Evolutionary conservation across 1,284 basidiomycete genomes (phyloP).

Genomic region (Microbotryum lychnidis-dioicae): DNA sequence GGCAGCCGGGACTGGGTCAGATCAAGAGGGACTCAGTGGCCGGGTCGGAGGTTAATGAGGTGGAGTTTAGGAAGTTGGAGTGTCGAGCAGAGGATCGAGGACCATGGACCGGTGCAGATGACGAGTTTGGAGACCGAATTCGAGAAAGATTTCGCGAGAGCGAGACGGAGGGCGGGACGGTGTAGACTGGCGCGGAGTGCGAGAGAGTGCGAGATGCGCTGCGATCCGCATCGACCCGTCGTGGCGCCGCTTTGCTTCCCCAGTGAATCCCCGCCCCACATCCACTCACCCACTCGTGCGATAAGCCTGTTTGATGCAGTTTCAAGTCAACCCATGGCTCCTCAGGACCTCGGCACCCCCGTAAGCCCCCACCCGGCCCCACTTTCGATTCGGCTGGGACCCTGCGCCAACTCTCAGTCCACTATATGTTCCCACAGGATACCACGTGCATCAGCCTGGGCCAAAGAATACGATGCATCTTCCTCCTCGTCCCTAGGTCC

Average conservation of each 20-base stretch:
- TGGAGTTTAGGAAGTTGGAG: constrained; percentile 15
- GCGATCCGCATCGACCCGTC: no score
- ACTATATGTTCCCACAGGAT: constrained; percentile 47
- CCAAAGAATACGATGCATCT: constrained; percentile 42
- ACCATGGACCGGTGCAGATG: constrained; percentile 27
- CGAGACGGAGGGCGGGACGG: no score
- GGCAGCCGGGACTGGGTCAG: constrained; percentile 7
- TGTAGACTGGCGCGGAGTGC: no score
- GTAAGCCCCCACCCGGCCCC: neutral
- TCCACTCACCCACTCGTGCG: no score
- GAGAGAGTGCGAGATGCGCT: no score
- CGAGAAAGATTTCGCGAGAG: neutral
- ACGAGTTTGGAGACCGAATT: constrained; percentile 11
- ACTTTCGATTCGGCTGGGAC: neutral
- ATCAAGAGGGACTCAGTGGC: constrained; percentile 28
- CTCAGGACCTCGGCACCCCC: constrained; percentile 10
- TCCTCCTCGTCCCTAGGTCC: constrained; percentile 39
- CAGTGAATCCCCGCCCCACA: no score
- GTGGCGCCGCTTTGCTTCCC: no score
- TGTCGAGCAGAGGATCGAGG: constrained; percentile 9
- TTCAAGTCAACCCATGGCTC: constrained; percentile 5
- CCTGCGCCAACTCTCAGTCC: neutral
- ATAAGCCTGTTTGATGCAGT: neutral
- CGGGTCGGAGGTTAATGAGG: constrained; percentile 26
- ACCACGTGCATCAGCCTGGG: constrained; percentile 62